A percentile compares a stretch with the other conserved stretches of the same genome.
Evolutionary conservation across 345 rosid genomes (phyloP).

Genomic region (Dipteronia sinensis): DNA sequence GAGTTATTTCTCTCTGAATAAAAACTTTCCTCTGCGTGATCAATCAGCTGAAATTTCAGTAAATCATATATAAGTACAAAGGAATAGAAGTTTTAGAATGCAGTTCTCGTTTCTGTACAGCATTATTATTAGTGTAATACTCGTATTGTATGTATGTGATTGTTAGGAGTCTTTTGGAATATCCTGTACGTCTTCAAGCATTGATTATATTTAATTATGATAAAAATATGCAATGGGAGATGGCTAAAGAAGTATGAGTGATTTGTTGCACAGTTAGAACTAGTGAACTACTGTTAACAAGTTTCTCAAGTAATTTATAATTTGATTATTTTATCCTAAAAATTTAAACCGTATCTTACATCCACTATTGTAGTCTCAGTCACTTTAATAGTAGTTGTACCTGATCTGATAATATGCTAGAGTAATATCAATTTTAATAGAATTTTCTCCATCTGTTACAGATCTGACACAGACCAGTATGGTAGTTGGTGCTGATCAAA

Average conservation of each 20-base stretch:
- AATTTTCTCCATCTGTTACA: not conserved
- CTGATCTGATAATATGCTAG: not conserved
- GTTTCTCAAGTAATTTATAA: not conserved
- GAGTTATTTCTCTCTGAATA: not conserved
- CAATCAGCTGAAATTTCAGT: not conserved
- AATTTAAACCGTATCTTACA: not conserved
- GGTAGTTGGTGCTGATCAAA: not conserved
- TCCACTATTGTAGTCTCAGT: not conserved
- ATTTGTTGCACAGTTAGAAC: not conserved
- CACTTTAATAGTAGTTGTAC: no score
- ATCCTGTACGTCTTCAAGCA: not conserved
- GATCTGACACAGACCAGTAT: constrained; percentile 1
- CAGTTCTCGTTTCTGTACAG: not conserved
- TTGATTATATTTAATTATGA: not conserved
- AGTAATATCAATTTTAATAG: not conserved
- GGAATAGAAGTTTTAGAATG: not conserved
- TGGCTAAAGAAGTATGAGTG: not conserved
- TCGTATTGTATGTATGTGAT: no score
- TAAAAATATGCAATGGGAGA: not conserved
- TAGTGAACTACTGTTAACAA: constrained; percentile 4
- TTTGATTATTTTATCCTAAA: not conserved
- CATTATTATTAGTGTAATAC: not conserved
- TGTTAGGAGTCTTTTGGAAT: not conserved
- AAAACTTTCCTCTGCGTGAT: not conserved
- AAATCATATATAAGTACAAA: not conserved